Conservation (phyloP, 2,329 filamentous ascomycete genomes). For the Diplodia scrobiculata region DNA sequence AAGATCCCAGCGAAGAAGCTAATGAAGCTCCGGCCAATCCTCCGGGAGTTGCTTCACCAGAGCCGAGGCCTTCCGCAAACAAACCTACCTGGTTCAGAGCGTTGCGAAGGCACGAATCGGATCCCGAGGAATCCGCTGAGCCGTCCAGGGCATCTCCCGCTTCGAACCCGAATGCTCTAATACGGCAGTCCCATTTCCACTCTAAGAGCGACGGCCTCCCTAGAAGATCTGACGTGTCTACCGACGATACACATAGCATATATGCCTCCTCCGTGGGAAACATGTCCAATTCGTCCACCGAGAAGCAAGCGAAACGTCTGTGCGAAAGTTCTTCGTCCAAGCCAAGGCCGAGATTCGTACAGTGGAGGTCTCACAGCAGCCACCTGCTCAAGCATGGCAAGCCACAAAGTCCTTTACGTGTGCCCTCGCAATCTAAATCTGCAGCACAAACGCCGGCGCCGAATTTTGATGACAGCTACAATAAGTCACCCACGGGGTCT, state of each 20-base stretch:
- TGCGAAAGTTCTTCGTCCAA: not conserved
- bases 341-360: conserved; percentile 5
- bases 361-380: conserved; percentile 14
- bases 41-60: not conserved
- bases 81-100: conserved; percentile 26
- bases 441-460: not conserved
- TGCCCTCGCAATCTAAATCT: not conserved
- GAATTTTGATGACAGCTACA: not conserved
- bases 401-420: not conserved
- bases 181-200: not conserved
- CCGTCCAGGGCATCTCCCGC: not conserved
- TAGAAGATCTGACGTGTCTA: not conserved
- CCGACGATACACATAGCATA: not conserved
- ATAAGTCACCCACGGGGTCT: not conserved
- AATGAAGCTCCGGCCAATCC: not conserved
- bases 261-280: not conserved
- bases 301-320: not conserved
- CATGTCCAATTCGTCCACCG: not conserved
- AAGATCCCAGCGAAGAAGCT: not conserved
- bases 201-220: not conserved
- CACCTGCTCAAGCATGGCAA: not conserved
- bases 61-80: conserved; percentile 34
- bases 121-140: not conserved
- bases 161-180: not conserved
- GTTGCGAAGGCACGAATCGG: not conserved